Percentiles rank a stretch among this genome's conserved stretches.
Conservation (phyloP, 2,329 filamentous ascomycete genomes). For the Verticillium dahliae region DNA sequence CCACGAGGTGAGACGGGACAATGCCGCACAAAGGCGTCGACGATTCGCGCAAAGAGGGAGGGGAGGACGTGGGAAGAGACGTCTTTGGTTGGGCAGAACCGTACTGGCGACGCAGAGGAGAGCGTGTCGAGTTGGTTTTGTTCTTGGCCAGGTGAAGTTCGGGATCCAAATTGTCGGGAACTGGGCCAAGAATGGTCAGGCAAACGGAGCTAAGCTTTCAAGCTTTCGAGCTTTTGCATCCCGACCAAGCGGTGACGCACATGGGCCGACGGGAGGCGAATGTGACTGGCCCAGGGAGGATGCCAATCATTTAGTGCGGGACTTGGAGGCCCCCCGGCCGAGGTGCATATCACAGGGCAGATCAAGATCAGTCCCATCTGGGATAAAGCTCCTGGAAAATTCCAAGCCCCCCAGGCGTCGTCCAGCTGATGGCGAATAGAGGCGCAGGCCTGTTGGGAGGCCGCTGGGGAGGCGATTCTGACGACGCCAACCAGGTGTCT, state of each 20-base stretch:
- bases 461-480: background rate
- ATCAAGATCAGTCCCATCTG: background rate
- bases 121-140: background rate
- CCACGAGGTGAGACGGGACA: background rate
- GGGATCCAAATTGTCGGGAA: background rate
- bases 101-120: background rate
- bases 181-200: background rate
- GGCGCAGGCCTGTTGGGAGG: background rate
- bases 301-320: background rate
- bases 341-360: background rate
- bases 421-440: background rate
- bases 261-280: background rate
- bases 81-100: too few species aligned
- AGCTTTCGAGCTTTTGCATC: background rate
- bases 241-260: slow-evolving; percentile 6
- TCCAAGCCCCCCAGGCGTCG: background rate
- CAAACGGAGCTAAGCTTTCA: background rate
- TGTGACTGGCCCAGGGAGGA: background rate
- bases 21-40: too few species aligned
- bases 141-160: background rate
- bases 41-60: too few species aligned
- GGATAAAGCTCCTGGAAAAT: background rate
- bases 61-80: too few species aligned
- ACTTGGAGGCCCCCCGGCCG: background rate
- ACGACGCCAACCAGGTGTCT: background rate